These are phyloP conservation scores for Tothia fuscella DNA, from an alignment of 2,329 filamentous ascomycete genomes.

Conservation along the genomic window DNA sequence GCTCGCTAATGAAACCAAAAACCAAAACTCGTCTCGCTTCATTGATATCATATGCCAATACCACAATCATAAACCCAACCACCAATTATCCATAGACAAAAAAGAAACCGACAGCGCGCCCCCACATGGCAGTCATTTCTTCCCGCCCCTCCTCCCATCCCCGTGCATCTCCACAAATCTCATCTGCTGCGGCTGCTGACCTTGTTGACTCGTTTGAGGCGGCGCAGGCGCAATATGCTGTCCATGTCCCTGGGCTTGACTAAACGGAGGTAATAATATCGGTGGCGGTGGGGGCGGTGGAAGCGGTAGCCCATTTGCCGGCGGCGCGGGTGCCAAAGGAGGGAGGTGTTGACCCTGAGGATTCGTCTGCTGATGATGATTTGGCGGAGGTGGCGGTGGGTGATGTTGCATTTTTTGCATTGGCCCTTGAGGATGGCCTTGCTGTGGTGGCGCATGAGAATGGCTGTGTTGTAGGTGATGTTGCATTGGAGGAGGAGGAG, in stretches of 20 bases:
- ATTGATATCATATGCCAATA: too few relatives aligned
- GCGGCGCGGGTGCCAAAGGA: too few relatives aligned
- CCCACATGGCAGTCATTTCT: neutral
- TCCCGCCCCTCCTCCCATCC: constrained; percentile 2
- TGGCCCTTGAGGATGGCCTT: neutral
- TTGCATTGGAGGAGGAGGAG: neutral
- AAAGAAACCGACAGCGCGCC: too few relatives aligned
- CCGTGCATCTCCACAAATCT: constrained; percentile 7
- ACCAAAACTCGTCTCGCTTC: too few relatives aligned
- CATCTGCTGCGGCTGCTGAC: neutral
- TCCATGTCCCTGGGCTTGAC: neutral
- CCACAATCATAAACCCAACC: too few relatives aligned
- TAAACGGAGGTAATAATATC: too few relatives aligned
- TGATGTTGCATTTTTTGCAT: neutral
- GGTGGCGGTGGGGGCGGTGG: neutral
- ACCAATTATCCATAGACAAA: too few relatives aligned
- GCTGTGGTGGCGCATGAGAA: neutral
- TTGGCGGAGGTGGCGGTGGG: neutral
- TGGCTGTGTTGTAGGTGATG: neutral
- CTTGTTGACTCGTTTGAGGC: neutral
- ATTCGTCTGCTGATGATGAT: neutral
- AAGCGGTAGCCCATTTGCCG: neutral
- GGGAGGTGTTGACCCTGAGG: too few relatives aligned
- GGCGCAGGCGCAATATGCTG: neutral
- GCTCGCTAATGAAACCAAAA: too few relatives aligned